Evolutionary conservation across 176 grass and related monocot genomes (phyloP), one percentile per base, ranked within the genome.

Genomic region (Tillandsia leiboldiana): DNA sequence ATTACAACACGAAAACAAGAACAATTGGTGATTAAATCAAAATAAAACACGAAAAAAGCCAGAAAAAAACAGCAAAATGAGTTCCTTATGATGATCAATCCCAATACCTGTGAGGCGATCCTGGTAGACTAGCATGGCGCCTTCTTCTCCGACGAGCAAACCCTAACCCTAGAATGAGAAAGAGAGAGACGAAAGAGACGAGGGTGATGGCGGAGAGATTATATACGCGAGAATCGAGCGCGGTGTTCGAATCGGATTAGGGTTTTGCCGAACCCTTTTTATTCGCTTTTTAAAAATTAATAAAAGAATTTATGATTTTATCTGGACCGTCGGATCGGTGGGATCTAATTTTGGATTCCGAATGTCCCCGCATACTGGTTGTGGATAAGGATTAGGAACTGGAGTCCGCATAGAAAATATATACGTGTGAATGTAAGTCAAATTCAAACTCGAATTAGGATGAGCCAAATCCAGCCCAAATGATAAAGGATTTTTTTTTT

Each of bases 71-170:
- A 48, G 11, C 17, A 18, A 49, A 69, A 69, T 5, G 14, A 20
- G 47, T 50, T 50, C 11, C 28, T 29, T 1, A 58, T 0, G 18
- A 58, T 9, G 4, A 58, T 58, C 5, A 17, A 20, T n/a, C 48
- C 12, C 24, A 7, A n/a, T 69, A 69, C 67, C 67, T 51, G 67
- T 69, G 67, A 69, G 67, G 47, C 24, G 48, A 69, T 51, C 67
- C 67, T 69, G 67, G n/a, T 51, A 69, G 33, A 69, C 67, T 9
- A 69, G 48, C 67, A 69, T 69, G 67, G 24, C 26, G 33, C 12
- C 49, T 22, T 15, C 7, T 28, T 61, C n/a, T 61, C 56, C 1
- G 17, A 42, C 33, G 56, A 18, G n/a, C n/a, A 61, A 61, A 61
- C 56, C 56, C 56, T 61, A 61, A 61, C 56, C 56, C 56, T 61